Evolutionary conservation across 495 filamentous ascomycete species (phyloP).

Genomic region (Neurospora intermedia): DNA sequence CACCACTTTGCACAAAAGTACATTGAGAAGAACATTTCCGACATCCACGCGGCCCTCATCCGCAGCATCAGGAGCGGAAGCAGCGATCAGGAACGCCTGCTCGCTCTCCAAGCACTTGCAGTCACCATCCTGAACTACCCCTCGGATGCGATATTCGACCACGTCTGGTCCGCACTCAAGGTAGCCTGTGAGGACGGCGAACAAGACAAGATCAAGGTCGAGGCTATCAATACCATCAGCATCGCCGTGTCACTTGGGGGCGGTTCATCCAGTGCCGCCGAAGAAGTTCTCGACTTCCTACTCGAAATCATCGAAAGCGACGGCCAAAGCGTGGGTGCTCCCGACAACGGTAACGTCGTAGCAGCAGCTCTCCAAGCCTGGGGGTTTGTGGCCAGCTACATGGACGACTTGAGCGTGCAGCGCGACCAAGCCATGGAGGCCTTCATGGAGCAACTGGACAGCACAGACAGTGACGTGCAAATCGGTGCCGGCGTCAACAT

Average conservation of each 20-base stretch:
- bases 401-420: conserved; percentile 69
- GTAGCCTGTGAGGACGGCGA: conserved; percentile 59
- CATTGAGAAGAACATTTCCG: conserved; percentile 46
- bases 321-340: conserved; percentile 61
- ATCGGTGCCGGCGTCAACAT: conserved; percentile 84
- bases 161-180: conserved; percentile 53
- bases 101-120: conserved; percentile 65
- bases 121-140: conserved; percentile 65
- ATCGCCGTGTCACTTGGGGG: conserved; percentile 70
- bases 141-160: conserved; percentile 59
- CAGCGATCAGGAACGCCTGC: conserved; percentile 60
- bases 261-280: conserved; percentile 54
- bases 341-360: conserved; percentile 67
- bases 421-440: conserved; percentile 70
- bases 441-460: conserved; percentile 83
- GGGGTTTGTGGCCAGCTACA: conserved; percentile 73
- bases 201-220: conserved; percentile 53
- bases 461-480: conserved; percentile 64
- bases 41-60: conserved; percentile 61
- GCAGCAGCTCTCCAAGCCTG: conserved; percentile 76
- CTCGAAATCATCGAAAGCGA: conserved; percentile 82
- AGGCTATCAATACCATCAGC: conserved; percentile 65
- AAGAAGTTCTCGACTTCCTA: conserved; percentile 72
- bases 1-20: conserved; percentile 62
- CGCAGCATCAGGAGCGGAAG: conserved; percentile 61